These are phyloP conservation scores for Fusarium torreyae DNA, from an alignment of 2,329 filamentous ascomycete genomes.

Conservation along the genomic window DNA sequence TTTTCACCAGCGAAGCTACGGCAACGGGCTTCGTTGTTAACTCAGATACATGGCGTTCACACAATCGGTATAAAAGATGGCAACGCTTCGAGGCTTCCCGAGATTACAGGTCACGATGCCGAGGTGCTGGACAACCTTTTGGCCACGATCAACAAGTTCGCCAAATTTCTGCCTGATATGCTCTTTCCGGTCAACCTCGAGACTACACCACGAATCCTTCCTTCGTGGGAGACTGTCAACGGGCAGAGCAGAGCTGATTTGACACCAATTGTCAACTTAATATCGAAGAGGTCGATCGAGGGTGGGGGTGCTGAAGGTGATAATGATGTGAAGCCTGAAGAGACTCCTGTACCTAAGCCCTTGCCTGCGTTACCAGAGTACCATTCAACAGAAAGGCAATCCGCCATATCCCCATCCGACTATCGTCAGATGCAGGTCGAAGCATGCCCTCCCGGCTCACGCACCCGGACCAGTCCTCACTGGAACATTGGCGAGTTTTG, in stretches of 20 bases:
- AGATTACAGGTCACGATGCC: conserved; percentile 52
- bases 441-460: conserved; percentile 75
- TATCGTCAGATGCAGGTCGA: conserved; percentile 61
- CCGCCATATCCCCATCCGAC: conserved; percentile 46
- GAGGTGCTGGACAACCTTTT: conserved; percentile 63
- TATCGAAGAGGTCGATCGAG: conserved; percentile 48
- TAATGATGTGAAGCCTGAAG: not conserved
- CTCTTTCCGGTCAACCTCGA: conserved; percentile 86
- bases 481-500: conserved; percentile 79
- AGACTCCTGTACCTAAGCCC: conserved; percentile 9
- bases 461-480: conserved; percentile 69
- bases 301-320: conserved; percentile 7
- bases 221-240: conserved; percentile 73
- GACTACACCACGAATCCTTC: conserved; percentile 54
- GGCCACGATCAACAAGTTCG: conserved; percentile 80
- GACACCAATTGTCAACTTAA: conserved; percentile 50
- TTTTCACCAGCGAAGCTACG: conserved; percentile 78
- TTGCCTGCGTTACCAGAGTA: conserved; percentile 17
- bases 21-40: conserved; percentile 64
- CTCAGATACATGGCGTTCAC: conserved; percentile 61
- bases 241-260: conserved; percentile 45
- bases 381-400: conserved; percentile 5
- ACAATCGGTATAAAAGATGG: conserved; percentile 75
- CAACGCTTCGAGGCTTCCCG: conserved; percentile 63
- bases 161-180: conserved; percentile 84